Evolutionary conservation across 2,329 filamentous ascomycete species (phyloP).

Genomic region (Apiospora saccharicola): DNA sequence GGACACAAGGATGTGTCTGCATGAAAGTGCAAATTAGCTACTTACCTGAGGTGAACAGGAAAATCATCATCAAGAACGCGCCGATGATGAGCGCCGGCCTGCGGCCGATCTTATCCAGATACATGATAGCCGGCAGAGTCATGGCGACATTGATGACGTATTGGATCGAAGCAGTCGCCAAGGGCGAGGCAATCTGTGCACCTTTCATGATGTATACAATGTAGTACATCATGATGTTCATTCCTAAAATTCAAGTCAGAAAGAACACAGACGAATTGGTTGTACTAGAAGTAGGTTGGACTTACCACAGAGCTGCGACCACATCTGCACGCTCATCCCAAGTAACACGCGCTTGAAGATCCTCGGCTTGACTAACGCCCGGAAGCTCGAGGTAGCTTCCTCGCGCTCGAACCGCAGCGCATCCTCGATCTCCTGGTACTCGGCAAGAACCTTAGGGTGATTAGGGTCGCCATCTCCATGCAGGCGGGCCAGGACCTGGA

Average conservation of each 20-base stretch:
- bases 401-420: conserved; percentile 62
- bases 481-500: conserved; percentile 63
- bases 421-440: conserved; percentile 68
- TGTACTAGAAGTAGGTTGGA: neutral
- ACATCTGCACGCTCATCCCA: conserved; percentile 66
- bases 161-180: conserved; percentile 68
- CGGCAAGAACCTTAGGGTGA: conserved; percentile 66
- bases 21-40: fast-evolving
- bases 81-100: conserved; percentile 63
- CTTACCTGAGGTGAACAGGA: conserved; percentile 66
- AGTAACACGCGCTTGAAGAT: conserved; percentile 64
- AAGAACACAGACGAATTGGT: neutral
- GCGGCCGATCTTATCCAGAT: conserved; percentile 65
- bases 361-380: conserved; percentile 55
- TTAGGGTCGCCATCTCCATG: conserved; percentile 64
- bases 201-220: conserved; percentile 68
- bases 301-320: conserved; percentile 60
- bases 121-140: conserved; percentile 67
- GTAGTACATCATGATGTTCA: conserved; percentile 69
- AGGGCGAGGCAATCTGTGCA: conserved; percentile 61
- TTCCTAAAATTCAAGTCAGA: conserved; percentile 46
- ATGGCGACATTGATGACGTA: conserved; percentile 70
- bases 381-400: conserved; percentile 56
- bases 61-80: conserved; percentile 65
- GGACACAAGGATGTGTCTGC: neutral